Base-by-base conservation (phyloP, 805 yeast genomes). In the Kuraishia floccosa region DNA sequence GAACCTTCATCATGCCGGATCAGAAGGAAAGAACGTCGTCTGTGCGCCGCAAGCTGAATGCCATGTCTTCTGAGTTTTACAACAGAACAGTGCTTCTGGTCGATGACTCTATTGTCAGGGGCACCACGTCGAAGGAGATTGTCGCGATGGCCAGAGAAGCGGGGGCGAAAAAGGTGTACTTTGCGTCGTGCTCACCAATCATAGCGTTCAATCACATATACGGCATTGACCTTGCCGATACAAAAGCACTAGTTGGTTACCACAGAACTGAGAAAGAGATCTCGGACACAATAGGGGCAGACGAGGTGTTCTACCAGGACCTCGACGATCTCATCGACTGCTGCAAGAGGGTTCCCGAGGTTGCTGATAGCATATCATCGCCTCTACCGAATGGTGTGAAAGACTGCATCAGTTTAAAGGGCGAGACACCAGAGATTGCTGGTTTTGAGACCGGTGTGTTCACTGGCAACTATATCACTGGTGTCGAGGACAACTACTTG, bases 81-180 rank as follows among this genome's bases (percentile, higher is more conserved):
- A 91, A 74, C 39, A 74, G 85, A 46, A 76, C 76, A 38, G 97
- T 91, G 15, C 63, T 91, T 39, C 68, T 91, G 32, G 96, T 91
- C 27, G 98, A 91, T 56, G 98, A 91, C 56, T 85, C 96, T 17
- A 89, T 91, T 41, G 98, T 91, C 7, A 76, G 98, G 53, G 98
- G 98, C 39, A 91, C 98, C 14, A 91, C 98, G 3, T 86, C 96
- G 5, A 81, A 74, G 53, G 98, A 91, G 60, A 91, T 91, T 41
- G 94, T 91, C 21, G 80, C 76, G 42, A 91, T 91, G 98, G 98
- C 98, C n/a, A 72, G 81, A 44, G 98, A 91, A 55, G 95, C 97
- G 4, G 98, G 98, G 35, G 98, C 98, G 27, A 76, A 72, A 38
- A 79, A 76, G 44, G 98, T 91, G n/a, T 89, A 73, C 52, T 80